Conservation (phyloP, 805 yeast species). For the Candida verbasci region DNA sequence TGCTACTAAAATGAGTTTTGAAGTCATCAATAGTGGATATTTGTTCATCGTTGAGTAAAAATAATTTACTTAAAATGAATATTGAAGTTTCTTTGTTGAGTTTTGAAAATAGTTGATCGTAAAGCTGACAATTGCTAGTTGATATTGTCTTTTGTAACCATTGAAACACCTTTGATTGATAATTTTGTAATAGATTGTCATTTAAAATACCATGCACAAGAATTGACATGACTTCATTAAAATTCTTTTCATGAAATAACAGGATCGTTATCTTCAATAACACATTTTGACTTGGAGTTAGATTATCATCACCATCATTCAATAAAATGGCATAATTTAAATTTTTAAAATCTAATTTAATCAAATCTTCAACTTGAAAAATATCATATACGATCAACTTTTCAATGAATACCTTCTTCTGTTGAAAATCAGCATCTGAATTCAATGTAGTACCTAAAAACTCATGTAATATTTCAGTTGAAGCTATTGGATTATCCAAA, state of each 20-base stretch:
- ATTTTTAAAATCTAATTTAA: neutral
- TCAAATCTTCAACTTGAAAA: constrained; percentile 6
- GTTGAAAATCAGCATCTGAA: neutral
- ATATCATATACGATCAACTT: constrained; percentile 9
- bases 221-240: neutral
- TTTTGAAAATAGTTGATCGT: constrained; percentile 17
- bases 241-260: constrained; percentile 4
- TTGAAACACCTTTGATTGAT: constrained; percentile 5
- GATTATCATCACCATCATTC: neutral
- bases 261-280: constrained; percentile 5
- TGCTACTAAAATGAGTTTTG: constrained; percentile 8
- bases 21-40: constrained; percentile 14
- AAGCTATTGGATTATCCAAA: neutral
- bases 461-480: neutral
- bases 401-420: constrained; percentile 4
- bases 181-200: neutral
- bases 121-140: constrained; percentile 15
- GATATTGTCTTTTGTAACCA: constrained; percentile 13
- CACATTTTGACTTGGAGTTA: constrained; percentile 5
- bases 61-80: constrained; percentile 14
- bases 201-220: constrained; percentile 4
- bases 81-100: constrained; percentile 15
- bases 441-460: constrained; percentile 1
- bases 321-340: neutral
- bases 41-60: constrained; percentile 9